These are phyloP conservation scores for Cyclotella baltica DNA, from an alignment of 108 stramenopile genomes.

Conservation along the genomic window DNA sequence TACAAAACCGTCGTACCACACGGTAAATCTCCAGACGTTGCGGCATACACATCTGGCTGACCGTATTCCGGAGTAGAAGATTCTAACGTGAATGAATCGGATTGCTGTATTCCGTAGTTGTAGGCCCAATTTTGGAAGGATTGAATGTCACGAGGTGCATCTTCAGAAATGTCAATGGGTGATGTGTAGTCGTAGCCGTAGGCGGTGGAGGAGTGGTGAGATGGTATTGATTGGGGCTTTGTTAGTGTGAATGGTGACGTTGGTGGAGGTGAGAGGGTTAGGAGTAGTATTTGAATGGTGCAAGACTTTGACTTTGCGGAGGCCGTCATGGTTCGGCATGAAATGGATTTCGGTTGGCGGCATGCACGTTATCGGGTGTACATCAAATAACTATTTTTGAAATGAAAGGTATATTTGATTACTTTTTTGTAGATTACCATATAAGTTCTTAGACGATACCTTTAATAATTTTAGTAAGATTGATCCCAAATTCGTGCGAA, in stretches of 20 bases:
- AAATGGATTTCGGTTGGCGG: too few species aligned
- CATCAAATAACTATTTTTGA: too few species aligned
- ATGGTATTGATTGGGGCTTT: neutral
- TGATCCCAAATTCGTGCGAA: too few species aligned
- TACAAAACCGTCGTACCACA: conserved; percentile 48
- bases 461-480: too few species aligned
- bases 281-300: neutral
- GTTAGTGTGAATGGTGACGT: neutral
- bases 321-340: neutral
- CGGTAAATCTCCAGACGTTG: conserved; percentile 34
- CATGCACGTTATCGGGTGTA: too few species aligned
- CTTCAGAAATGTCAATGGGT: conserved; percentile 38
- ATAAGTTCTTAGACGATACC: too few species aligned
- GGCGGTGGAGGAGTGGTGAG: neutral
- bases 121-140: conserved; percentile 46
- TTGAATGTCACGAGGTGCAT: conserved; percentile 44
- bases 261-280: neutral
- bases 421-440: too few species aligned
- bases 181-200: conserved; percentile 1
- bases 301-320: neutral
- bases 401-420: too few species aligned
- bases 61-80: conserved; percentile 37
- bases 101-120: conserved; percentile 36
- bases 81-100: conserved; percentile 35
- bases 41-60: conserved; percentile 30